A percentile compares a stretch with the other conserved stretches of the same genome.
Evolutionary conservation across 2,329 filamentous ascomycete genomes (phyloP).

Genomic region (Penicillium sp.): DNA sequence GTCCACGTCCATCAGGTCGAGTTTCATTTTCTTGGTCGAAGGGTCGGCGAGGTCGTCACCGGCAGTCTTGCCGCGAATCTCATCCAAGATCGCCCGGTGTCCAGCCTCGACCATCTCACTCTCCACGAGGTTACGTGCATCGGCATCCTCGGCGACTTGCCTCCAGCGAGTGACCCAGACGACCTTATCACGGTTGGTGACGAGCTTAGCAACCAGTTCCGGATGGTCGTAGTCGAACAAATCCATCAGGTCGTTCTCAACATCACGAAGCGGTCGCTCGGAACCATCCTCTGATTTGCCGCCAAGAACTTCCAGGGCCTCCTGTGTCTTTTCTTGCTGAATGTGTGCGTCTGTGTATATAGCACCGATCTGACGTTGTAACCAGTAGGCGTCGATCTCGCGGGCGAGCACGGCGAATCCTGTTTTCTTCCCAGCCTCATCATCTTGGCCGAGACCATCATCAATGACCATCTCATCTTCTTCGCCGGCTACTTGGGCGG

Average conservation of each 20-base stretch:
- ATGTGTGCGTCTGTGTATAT: slow-evolving; percentile 90
- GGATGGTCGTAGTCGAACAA: slow-evolving; percentile 97
- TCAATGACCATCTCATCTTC: slow-evolving; percentile 85
- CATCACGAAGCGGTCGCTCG: slow-evolving; percentile 84
- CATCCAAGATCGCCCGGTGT: slow-evolving; percentile 82
- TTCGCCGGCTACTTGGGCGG: slow-evolving; percentile 42
- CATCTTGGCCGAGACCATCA: slow-evolving; percentile 56
- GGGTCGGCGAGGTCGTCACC: slow-evolving; percentile 62
- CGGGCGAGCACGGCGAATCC: slow-evolving; percentile 72
- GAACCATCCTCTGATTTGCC: slow-evolving; percentile 74
- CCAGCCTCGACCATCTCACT: slow-evolving; percentile 91
- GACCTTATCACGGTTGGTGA: slow-evolving; percentile 89
- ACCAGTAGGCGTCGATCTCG: slow-evolving; percentile 96
- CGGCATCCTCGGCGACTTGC: slow-evolving; percentile 75
- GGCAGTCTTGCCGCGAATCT: slow-evolving; percentile 73
- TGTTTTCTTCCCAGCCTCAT: slow-evolving; percentile 51
- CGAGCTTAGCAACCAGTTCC: slow-evolving; percentile 86
- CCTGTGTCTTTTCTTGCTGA: slow-evolving; percentile 88
- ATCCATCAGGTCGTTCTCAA: slow-evolving; percentile 98
- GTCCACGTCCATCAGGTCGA: slow-evolving; percentile 84
- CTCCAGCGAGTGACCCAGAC: slow-evolving; percentile 93
- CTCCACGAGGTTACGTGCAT: slow-evolving; percentile 75
- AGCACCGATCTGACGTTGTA: slow-evolving; percentile 87
- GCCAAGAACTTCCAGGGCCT: slow-evolving; percentile 80
- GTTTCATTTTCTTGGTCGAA: slow-evolving; percentile 80